These are phyloP conservation scores for Gamsiella multidivaricata DNA, from an alignment of 192 early-diverging fungal genomes.

Conservation along the genomic window DNA sequence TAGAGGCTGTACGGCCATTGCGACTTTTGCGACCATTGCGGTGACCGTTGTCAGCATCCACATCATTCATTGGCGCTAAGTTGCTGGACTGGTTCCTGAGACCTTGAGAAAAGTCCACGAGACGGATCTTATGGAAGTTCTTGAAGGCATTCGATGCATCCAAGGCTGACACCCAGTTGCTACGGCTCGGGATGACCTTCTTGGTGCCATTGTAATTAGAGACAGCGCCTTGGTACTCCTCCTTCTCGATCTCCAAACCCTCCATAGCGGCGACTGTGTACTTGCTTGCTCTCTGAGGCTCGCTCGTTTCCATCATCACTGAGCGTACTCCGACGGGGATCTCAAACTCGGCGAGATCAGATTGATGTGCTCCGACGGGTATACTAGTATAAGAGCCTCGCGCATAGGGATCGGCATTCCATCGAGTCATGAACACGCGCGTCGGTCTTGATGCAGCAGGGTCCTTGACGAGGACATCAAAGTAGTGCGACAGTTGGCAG, in stretches of 20 bases:
- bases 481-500: constrained; percentile 48
- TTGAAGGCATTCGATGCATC: no score
- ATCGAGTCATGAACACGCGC: constrained; percentile 49
- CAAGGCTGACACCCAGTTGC: no score
- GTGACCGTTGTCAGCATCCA: no score
- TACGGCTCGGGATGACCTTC: no score
- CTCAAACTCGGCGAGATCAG: constrained; percentile 56
- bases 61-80: no score
- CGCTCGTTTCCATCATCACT: background rate
- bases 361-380: constrained; percentile 46
- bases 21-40: no score
- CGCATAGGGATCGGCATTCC: constrained; percentile 58
- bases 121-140: no score
- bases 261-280: background rate
- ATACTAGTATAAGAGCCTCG: constrained; percentile 60
- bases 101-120: no score
- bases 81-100: no score
- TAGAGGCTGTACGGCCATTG: no score
- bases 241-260: background rate
- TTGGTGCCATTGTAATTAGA: no score
- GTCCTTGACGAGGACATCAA: constrained; percentile 20
- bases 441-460: constrained; percentile 18
- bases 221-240: no score
- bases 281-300: background rate
- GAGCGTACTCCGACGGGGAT: constrained; percentile 46